Percentiles rank a stretch among this genome's conserved stretches.
Evolutionary conservation across 441 rosid genomes (phyloP).

Genomic region (Populus tomentosa): DNA sequence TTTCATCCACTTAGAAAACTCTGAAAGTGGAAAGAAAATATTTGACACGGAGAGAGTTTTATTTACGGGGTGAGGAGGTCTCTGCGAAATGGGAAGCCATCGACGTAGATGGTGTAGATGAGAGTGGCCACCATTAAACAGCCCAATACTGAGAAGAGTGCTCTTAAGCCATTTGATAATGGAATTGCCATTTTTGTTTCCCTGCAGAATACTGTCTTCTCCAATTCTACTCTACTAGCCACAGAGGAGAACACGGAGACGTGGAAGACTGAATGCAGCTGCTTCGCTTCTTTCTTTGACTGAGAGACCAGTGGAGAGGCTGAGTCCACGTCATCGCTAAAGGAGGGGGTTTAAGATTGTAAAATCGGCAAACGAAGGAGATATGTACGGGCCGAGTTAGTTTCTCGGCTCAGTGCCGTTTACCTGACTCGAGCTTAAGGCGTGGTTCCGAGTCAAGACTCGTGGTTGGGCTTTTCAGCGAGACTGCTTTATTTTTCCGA

Average conservation of each 20-base stretch:
- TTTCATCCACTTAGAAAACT: not conserved
- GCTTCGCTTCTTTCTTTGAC: not conserved
- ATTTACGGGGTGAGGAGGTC: constrained; percentile 75
- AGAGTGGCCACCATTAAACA: constrained; percentile 52
- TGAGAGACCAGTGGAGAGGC: not conserved
- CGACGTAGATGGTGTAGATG: constrained; percentile 55
- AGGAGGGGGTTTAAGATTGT: too few relatives aligned
- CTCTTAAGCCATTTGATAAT: constrained; percentile 29
- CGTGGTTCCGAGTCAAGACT: too few relatives aligned
- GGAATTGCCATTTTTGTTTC: not conserved
- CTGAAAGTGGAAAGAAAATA: not conserved
- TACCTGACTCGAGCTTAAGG: too few relatives aligned
- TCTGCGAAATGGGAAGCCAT: constrained; percentile 68
- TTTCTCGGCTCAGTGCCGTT: too few relatives aligned
- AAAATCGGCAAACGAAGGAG: too few relatives aligned
- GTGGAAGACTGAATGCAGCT: not conserved
- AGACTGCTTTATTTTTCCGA: too few relatives aligned
- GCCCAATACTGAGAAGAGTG: constrained; percentile 40
- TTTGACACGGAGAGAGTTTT: not conserved
- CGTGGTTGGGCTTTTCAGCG: too few relatives aligned
- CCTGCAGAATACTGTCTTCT: not conserved
- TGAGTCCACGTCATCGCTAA: constrained; percentile 1
- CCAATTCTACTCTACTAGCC: not conserved
- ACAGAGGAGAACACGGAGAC: not conserved
- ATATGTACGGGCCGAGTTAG: too few relatives aligned